phyloP scores from a whole-genome alignment of 495 filamentous ascomycete genomes.

The Thozetella sp. region DNA sequence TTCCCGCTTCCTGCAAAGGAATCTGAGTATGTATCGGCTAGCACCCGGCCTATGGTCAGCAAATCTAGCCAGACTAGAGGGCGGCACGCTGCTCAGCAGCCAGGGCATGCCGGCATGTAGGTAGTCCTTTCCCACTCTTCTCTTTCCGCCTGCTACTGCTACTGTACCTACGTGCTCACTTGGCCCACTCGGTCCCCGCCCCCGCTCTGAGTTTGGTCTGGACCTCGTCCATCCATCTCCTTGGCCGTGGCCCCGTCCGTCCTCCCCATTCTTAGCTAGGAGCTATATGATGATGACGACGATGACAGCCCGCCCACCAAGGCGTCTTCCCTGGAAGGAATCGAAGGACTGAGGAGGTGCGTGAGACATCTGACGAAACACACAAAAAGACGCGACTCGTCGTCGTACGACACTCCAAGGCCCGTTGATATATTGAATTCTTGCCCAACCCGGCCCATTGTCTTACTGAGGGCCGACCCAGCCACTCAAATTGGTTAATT shows the following conservation, averaged over 20 bases:
- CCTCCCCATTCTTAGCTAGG: neutral
- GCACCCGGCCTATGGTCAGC: neutral
- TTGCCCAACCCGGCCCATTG: neutral
- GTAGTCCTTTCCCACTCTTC: no score
- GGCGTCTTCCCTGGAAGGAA: neutral
- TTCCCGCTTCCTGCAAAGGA: neutral
- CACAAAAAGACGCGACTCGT: neutral
- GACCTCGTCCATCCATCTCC: neutral
- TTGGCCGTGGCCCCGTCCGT: neutral
- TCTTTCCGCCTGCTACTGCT: no score
- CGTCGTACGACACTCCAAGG: neutral
- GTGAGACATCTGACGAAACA: conserved; percentile 3
- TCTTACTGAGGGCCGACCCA: neutral
- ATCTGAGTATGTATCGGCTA: neutral
- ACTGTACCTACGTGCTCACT: no score
- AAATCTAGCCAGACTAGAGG: neutral
- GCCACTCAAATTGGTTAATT: neutral
- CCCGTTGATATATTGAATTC: conserved; percentile 1
- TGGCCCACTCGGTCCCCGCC: no score
- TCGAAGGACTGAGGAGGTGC: neutral
- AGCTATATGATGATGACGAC: neutral
- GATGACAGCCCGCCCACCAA: neutral
- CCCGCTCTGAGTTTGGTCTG: no score
- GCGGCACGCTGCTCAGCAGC: no score
- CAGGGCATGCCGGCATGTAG: no score